A percentile compares a stretch with the other conserved stretches of the same genome.
phyloP scores from a whole-genome alignment of 2,329 filamentous ascomycete genomes.

The Verticillium longisporum region DNA sequence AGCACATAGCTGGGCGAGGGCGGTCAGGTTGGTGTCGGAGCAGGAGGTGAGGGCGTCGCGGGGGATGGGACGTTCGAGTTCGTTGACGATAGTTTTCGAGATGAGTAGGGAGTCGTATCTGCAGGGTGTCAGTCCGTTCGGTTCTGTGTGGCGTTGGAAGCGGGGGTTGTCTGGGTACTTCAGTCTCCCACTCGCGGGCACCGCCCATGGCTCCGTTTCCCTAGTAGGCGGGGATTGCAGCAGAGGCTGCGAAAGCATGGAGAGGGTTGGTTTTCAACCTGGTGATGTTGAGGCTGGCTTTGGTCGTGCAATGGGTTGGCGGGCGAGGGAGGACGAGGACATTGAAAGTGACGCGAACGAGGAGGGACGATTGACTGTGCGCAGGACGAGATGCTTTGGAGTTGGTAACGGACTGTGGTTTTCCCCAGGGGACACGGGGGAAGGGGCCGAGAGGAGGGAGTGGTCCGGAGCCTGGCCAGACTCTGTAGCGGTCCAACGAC shows the following conservation, averaged over 20 bases:
- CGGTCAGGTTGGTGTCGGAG: conserved; percentile 34
- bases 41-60: conserved; percentile 18
- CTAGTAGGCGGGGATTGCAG: background rate
- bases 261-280: no score
- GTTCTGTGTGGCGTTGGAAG: background rate
- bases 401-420: no score
- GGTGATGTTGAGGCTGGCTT: no score
- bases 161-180: conserved; percentile 12
- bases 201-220: conserved; percentile 9
- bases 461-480: no score
- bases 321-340: no score
- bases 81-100: conserved; percentile 13
- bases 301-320: no score
- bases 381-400: no score
- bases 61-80: conserved; percentile 14
- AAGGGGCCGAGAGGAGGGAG: no score
- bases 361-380: no score
- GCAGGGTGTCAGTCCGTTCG: background rate
- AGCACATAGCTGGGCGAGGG: conserved; percentile 41
- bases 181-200: conserved; percentile 22
- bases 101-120: conserved; percentile 13
- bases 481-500: no score
- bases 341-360: no score
- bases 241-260: background rate
- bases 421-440: no score